Evolutionary conservation across 2,329 filamentous ascomycete species (phyloP).

Genomic region (Coleophoma cylindrospora): DNA sequence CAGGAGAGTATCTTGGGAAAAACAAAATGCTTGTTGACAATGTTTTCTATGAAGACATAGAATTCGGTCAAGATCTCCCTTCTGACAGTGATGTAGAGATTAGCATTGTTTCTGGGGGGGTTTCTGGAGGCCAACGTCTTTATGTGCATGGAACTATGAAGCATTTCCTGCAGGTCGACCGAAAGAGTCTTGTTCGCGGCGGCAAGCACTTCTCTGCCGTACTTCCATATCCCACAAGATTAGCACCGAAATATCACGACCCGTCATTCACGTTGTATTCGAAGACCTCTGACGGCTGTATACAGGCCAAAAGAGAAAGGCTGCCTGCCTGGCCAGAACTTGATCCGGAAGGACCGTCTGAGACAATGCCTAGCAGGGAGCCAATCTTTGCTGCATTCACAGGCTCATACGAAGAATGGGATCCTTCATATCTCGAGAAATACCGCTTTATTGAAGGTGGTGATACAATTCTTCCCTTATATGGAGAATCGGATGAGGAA

Average conservation of each 20-base stretch:
- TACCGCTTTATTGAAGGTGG: conserved; percentile 33
- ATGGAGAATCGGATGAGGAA: conserved; percentile 48
- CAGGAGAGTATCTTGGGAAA: conserved; percentile 30
- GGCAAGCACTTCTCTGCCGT: conserved; percentile 14
- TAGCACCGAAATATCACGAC: conserved; percentile 18
- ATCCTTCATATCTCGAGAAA: conserved; percentile 29
- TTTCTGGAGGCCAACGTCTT: conserved; percentile 38
- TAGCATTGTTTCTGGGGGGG: conserved; percentile 12
- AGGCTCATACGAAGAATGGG: conserved; percentile 8
- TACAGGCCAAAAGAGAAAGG: conserved; percentile 19
- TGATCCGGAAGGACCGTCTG: conserved; percentile 6
- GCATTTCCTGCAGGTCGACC: conserved; percentile 29
- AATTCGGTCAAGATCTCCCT: conserved; percentile 22
- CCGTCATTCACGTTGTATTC: conserved; percentile 28
- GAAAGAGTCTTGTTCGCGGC: conserved; percentile 10
- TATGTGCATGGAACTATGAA: conserved; percentile 38
- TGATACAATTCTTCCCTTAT: conserved; percentile 41
- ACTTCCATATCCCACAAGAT: conserved; percentile 19
- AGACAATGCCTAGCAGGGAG: conserved; percentile 8
- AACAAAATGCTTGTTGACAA: conserved; percentile 30
- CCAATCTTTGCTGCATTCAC: conserved; percentile 5
- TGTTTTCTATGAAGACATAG: conserved; percentile 32
- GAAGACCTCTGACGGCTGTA: conserved; percentile 6
- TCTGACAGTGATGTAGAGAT: conserved; percentile 20
- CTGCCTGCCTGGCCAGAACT: conserved; percentile 25